Evolutionary conservation across 2,329 filamentous ascomycete species (phyloP).

Genomic region (Ceratocystis albifundus): DNA sequence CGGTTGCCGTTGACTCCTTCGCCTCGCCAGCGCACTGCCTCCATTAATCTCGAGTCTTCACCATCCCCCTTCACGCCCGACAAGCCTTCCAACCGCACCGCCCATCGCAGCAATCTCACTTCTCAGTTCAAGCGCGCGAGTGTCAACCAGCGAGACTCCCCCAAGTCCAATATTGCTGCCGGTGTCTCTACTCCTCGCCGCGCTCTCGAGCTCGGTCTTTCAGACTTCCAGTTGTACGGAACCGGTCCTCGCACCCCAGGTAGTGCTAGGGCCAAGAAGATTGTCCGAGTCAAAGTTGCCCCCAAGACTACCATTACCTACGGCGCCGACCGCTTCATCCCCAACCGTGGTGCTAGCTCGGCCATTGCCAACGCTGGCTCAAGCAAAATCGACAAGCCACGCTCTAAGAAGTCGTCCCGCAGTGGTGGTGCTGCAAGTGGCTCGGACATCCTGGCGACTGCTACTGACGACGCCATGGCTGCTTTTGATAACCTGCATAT

Average conservation of each 20-base stretch:
- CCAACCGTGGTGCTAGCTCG: conserved; percentile 82
- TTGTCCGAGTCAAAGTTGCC: conserved; percentile 42
- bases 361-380: conserved; percentile 71
- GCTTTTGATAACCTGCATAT: conserved; percentile 72
- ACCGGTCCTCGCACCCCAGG: conserved; percentile 58
- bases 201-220: conserved; percentile 75
- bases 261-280: conserved; percentile 47
- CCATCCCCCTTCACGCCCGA: conserved; percentile 74
- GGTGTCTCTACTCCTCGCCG: conserved; percentile 65
- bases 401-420: conserved; percentile 56
- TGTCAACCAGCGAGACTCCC: conserved; percentile 67
- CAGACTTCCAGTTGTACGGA: conserved; percentile 81
- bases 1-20: conserved; percentile 92
- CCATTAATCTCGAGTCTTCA: conserved; percentile 51
- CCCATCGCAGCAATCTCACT: conserved; percentile 69
- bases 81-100: conserved; percentile 52
- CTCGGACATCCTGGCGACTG: conserved; percentile 64
- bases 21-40: conserved; percentile 51
- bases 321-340: conserved; percentile 85
- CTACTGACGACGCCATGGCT: conserved; percentile 66
- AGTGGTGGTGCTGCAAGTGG: conserved; percentile 43
- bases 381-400: conserved; percentile 67
- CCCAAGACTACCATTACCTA: conserved; percentile 75
- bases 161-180: conserved; percentile 90
- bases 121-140: conserved; percentile 62